phyloP scores from a whole-genome alignment of 768 basidiomycete genomes.

The Phylloporus arenicola region DNA sequence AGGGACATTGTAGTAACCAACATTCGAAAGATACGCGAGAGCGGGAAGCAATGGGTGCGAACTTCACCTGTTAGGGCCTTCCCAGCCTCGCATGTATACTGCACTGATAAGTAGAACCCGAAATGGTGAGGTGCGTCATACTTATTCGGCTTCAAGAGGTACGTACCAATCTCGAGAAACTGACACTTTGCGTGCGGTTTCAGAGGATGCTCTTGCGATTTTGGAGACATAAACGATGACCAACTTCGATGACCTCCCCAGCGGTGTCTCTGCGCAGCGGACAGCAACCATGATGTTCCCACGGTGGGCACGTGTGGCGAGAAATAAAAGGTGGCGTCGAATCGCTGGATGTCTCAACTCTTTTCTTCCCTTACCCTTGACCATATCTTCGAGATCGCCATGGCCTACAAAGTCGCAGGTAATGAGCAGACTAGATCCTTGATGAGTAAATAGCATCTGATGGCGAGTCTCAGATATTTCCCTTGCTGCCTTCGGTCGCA shows the following conservation, averaged over 20 bases:
- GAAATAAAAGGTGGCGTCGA: constrained; percentile 29
- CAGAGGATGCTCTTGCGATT: background rate
- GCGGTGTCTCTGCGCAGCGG: background rate
- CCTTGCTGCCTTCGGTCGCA: constrained; percentile 98
- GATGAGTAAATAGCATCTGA: background rate
- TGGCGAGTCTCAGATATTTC: constrained; percentile 61
- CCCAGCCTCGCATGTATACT: constrained; percentile 56
- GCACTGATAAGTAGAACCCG: constrained; percentile 32
- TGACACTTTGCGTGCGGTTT: constrained; percentile 38
- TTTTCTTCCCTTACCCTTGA: constrained; percentile 24
- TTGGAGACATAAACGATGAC: constrained; percentile 4
- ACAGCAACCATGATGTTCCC: constrained; percentile 15
- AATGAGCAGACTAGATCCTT: constrained; percentile 8
- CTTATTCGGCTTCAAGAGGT: background rate
- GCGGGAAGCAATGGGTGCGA: constrained; percentile 58
- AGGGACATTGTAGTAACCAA: constrained; percentile 31
- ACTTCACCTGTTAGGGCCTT: constrained; percentile 18
- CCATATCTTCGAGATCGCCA: constrained; percentile 27
- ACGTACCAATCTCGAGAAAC: constrained; percentile 54
- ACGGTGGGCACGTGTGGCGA: constrained; percentile 28
- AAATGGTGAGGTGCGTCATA: constrained; percentile 3
- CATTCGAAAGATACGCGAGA: constrained; percentile 73
- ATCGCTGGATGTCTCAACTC: constrained; percentile 12
- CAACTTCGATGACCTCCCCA: background rate
- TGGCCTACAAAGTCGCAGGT: constrained; percentile 93